phyloP scores from a whole-genome alignment of 2,329 filamentous ascomycete genomes.

The Neurospora sp. region DNA sequence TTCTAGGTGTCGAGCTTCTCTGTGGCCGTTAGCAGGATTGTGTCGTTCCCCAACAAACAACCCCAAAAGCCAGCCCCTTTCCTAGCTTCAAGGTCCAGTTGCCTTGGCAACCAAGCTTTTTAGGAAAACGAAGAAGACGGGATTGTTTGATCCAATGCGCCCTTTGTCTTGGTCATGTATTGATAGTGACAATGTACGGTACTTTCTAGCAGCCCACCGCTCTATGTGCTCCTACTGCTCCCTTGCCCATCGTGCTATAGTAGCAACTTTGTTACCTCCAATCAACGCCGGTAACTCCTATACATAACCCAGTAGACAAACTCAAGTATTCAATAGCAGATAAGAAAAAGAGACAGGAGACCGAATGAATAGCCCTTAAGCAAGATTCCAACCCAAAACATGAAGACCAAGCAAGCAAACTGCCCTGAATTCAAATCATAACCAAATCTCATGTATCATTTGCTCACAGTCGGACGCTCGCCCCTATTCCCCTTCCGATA shows the following conservation, averaged over 20 bases:
- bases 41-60: neutral
- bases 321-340: neutral
- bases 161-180: neutral
- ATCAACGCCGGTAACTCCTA: neutral
- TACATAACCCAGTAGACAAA: neutral
- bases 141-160: neutral
- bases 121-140: neutral
- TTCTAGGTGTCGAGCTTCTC: neutral
- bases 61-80: neutral
- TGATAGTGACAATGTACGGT: neutral
- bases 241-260: neutral
- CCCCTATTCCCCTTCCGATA: slow-evolving; percentile 59
- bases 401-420: neutral
- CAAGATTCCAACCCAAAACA: neutral
- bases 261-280: neutral
- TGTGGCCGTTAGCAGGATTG: neutral
- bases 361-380: neutral
- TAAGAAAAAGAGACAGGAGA: neutral
- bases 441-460: neutral
- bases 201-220: neutral
- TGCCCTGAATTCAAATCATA: neutral
- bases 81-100: neutral
- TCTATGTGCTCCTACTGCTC: neutral
- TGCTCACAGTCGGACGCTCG: slow-evolving; percentile 44
- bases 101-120: neutral